A percentile compares a stretch with the other conserved stretches of the same genome.
Conservation (phyloP, 495 filamentous ascomycete species). For the Pyrenula massariospora region DNA sequence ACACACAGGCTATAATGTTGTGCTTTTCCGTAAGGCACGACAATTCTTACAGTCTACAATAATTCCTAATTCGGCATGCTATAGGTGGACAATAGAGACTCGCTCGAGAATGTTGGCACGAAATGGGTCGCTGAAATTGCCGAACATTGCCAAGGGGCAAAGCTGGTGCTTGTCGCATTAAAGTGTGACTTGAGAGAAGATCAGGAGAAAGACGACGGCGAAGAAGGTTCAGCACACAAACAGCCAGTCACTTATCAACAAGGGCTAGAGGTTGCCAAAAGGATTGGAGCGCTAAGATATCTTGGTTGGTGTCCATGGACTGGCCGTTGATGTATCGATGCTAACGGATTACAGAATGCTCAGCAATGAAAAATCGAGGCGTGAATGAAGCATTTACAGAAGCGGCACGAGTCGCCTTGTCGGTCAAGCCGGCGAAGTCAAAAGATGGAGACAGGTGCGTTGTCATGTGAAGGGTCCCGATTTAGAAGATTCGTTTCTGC, state of each 20-base stretch:
- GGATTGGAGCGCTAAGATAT: constrained; percentile 80
- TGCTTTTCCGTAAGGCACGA: constrained; percentile 65
- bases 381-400: constrained; percentile 98
- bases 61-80: background rate
- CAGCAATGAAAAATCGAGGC: constrained; percentile 90
- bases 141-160: constrained; percentile 91
- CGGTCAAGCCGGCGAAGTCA: constrained; percentile 51
- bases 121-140: constrained; percentile 98
- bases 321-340: background rate
- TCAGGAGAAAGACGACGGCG: constrained; percentile 45
- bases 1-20: constrained; percentile 96
- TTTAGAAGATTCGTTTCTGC: background rate
- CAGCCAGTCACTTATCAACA: constrained; percentile 83
- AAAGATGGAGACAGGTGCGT: constrained; percentile 40
- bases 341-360: constrained; percentile 56
- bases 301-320: constrained; percentile 43
- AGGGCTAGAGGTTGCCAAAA: constrained; percentile 82
- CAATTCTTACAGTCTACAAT: background rate
- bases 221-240: constrained; percentile 34
- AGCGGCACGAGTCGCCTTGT: constrained; percentile 89
- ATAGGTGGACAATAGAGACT: constrained; percentile 82
- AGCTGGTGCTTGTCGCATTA: constrained; percentile 87
- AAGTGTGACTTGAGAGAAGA: constrained; percentile 91
- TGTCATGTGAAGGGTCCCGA: constrained; percentile 35
- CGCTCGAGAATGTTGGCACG: constrained; percentile 92